Percentiles rank a stretch among this genome's conserved stretches.
These are phyloP conservation scores for Megacollybia marginata DNA, from an alignment of 768 basidiomycete species.

Conservation along the genomic window DNA sequence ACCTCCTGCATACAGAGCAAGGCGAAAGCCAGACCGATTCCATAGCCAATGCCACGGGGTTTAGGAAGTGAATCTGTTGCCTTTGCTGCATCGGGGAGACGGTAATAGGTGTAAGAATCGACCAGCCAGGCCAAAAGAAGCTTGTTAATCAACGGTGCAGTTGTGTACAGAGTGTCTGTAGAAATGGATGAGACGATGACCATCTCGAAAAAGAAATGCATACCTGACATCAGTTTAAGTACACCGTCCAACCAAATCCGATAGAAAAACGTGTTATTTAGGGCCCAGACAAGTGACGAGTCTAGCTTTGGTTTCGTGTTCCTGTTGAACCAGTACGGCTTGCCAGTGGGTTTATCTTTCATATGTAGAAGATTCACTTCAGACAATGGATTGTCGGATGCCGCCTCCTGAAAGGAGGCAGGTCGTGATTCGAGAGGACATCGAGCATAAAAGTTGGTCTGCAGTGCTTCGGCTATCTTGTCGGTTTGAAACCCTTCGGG, in stretches of 20 bases:
- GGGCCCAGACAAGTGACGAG: slow-evolving; percentile 40
- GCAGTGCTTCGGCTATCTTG: slow-evolving; percentile 32
- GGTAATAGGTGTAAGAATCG: slow-evolving; percentile 36
- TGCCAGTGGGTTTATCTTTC: background rate
- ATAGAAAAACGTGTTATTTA: slow-evolving; percentile 37
- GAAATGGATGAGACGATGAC: background rate
- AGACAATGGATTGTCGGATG: too few relatives aligned
- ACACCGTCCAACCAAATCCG: slow-evolving; percentile 41
- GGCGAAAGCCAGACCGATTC: slow-evolving; percentile 51
- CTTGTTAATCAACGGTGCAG: slow-evolving; percentile 51
- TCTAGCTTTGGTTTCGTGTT: slow-evolving; percentile 26
- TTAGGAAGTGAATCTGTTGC: slow-evolving; percentile 22
- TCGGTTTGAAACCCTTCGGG: slow-evolving; percentile 29
- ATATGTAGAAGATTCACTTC: too few relatives aligned
- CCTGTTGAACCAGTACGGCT: slow-evolving; percentile 1
- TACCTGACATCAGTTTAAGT: slow-evolving; percentile 39
- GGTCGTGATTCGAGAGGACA: slow-evolving; percentile 44
- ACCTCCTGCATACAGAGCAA: slow-evolving; percentile 55
- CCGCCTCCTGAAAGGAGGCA: slow-evolving; percentile 17
- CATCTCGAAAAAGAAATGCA: slow-evolving; percentile 2
- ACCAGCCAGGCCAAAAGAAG: slow-evolving; percentile 53
- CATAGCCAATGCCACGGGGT: slow-evolving; percentile 50
- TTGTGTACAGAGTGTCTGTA: slow-evolving; percentile 41
- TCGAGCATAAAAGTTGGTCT: slow-evolving; percentile 39
- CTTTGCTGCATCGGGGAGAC: slow-evolving; percentile 27